Base-by-base conservation (phyloP, 768 basidiomycete genomes). In the Rhodosporidiobolus sp. region DNA sequence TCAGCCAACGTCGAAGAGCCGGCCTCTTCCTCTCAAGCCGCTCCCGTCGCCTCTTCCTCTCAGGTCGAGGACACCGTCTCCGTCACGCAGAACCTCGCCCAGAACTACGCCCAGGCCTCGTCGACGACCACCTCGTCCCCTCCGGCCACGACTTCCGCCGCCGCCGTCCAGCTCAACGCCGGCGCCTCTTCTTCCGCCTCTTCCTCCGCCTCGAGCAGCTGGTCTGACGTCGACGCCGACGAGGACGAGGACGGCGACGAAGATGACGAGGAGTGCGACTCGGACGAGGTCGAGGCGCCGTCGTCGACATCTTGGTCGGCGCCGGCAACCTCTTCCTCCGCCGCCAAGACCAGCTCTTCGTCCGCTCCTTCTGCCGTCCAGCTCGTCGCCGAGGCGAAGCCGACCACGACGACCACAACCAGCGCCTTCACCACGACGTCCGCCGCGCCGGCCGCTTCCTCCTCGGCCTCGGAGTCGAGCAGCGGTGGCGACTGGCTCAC, bases 231-330 rank as follows among this genome's bases (percentile, higher is more conserved):
- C 34, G 55, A 56, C 24, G 32, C 11, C 19, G 32, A 56, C 32
- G 55, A 46, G 38, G 46, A 8, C 38, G 53, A 20, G 26, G 67
- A 61, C 22, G 60, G 56, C 28, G 69, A 70, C 48, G 63, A 53
- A 9, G 63, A 53, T 6, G 69, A 70, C 57, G 55, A 48, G 65
- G 56, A n/a, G 16, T 66, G 65, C 65, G 66, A 67, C 34, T 19
- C 60, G 8, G 49, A 60, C 26, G 57, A 67, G 45, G 54, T 32
- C 22, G 53, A 20, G 5, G 20, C 28, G 35, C 19, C 63, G 3
- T 54, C 63, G 2, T 52, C 50, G 0, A 48, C 69, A 24, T 49
- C 64, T 2, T 12, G 30, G 32, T 32, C 49, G 8, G 1, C 59
- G 1, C 4, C 52, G 35, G 10, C 63, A 7, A 14, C 43, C 6